phyloP scores from a whole-genome alignment of 2,329 filamentous ascomycete species.

The Aspergillus sp. region DNA sequence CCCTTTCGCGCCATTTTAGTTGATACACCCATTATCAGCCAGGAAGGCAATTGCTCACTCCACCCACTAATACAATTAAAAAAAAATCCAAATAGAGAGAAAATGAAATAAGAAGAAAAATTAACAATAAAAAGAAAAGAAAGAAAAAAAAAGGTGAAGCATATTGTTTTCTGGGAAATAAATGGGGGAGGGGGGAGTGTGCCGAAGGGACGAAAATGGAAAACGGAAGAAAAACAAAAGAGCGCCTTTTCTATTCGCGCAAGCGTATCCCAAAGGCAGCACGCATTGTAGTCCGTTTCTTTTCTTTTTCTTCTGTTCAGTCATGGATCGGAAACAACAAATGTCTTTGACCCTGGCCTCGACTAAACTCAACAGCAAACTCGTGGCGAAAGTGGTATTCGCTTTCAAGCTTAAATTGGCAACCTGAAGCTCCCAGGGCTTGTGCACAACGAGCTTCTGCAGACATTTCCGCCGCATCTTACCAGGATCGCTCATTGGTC shows the following conservation, averaged over 20 bases:
- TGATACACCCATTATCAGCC: conserved; percentile 29
- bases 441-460: conserved; percentile 26
- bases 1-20: conserved; percentile 13
- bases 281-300: conserved; percentile 6
- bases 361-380: conserved; percentile 27
- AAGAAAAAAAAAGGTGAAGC: neutral
- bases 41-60: conserved; percentile 20
- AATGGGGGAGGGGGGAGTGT: neutral
- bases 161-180: conserved; percentile 4
- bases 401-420: conserved; percentile 26
- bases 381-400: conserved; percentile 34
- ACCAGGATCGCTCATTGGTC: conserved; percentile 25
- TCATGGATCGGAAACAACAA: conserved; percentile 20
- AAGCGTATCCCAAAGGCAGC: neutral
- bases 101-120: too few species aligned
- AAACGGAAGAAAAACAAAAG: conserved; percentile 10
- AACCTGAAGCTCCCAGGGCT: conserved; percentile 24
- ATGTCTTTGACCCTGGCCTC: conserved; percentile 30
- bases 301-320: conserved; percentile 5
- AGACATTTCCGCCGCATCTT: conserved; percentile 29
- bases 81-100: too few species aligned
- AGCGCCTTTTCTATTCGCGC: conserved; percentile 2
- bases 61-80: neutral
- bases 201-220: conserved; percentile 1
- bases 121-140: too few species aligned